Percentiles rank a stretch among this genome's conserved stretches.
These are phyloP conservation scores for Gremmenia infestans DNA, from an alignment of 2,329 filamentous ascomycete species.

Conservation along the genomic window DNA sequence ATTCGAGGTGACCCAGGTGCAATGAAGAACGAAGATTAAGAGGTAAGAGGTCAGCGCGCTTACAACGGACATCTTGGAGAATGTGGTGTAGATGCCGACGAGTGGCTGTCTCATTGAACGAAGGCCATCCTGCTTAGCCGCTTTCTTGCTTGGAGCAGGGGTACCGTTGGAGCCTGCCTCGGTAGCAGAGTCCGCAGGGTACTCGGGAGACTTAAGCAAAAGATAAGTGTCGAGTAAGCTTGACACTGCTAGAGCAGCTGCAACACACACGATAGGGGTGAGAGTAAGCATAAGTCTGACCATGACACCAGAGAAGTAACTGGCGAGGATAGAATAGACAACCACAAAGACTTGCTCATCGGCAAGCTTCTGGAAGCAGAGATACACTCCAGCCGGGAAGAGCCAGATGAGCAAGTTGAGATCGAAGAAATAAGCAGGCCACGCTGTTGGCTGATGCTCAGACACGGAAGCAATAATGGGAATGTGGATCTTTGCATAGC, in stretches of 20 bases:
- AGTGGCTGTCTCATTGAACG: slow-evolving; percentile 67
- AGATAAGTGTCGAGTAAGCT: slow-evolving; percentile 86
- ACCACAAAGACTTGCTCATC: slow-evolving; percentile 98
- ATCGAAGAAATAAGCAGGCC: slow-evolving; percentile 99
- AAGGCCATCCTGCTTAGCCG: slow-evolving; percentile 50
- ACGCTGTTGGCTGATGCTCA: slow-evolving; percentile 97
- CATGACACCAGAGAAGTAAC: slow-evolving; percentile 99
- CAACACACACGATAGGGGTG: slow-evolving; percentile 92
- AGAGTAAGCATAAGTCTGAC: slow-evolving; percentile 97
- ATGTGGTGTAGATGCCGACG: slow-evolving; percentile 75
- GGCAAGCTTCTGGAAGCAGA: slow-evolving; percentile 89
- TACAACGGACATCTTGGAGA: slow-evolving; percentile 77
- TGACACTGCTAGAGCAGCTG: slow-evolving; percentile 83
- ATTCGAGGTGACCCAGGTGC: slow-evolving; percentile 98
- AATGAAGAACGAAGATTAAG: slow-evolving; percentile 91
- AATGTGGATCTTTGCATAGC: slow-evolving; percentile 98
- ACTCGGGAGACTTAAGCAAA: slow-evolving; percentile 56
- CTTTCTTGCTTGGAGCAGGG: slow-evolving; percentile 50
- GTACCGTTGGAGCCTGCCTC: slow-evolving; percentile 33
- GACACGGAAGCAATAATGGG: slow-evolving; percentile 99
- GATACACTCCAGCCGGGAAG: slow-evolving; percentile 96
- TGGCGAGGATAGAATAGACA: slow-evolving; percentile 93
- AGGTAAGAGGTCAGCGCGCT: slow-evolving; percentile 72
- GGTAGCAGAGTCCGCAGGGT: slow-evolving; percentile 41
- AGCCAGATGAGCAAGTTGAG: slow-evolving; percentile 98